Conservation (phyloP, 768 basidiomycete species). For the Auricularia sp. region DNA sequence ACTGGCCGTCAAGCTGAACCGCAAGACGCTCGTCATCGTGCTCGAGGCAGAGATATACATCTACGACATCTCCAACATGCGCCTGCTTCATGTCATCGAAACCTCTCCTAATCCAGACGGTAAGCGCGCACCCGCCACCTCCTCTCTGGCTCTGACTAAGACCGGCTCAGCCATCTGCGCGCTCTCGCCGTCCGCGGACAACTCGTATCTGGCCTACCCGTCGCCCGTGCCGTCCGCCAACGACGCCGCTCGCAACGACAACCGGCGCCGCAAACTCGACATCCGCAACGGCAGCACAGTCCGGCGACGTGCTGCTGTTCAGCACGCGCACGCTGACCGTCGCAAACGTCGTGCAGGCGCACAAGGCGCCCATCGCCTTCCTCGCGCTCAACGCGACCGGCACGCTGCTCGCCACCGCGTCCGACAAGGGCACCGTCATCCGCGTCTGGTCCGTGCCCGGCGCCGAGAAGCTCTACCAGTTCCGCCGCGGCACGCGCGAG, state of each 20-base stretch:
- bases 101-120: constrained; percentile 94
- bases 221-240: constrained; percentile 82
- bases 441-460: constrained; percentile 87
- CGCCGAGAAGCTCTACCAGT: constrained; percentile 92
- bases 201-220: constrained; percentile 92
- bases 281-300: constrained; percentile 31
- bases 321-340: constrained; percentile 86
- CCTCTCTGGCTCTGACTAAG: neutral
- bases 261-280: constrained; percentile 31
- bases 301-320: constrained; percentile 90
- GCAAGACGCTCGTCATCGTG: constrained; percentile 92
- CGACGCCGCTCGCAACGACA: constrained; percentile 43
- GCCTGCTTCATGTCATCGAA: constrained; percentile 92
- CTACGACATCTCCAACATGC: constrained; percentile 98
- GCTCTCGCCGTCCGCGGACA: constrained; percentile 86
- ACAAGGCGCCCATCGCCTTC: constrained; percentile 86
- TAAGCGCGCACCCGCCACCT: constrained; percentile 26
- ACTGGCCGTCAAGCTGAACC: constrained; percentile 94
- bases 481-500: constrained; percentile 81
- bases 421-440: constrained; percentile 94
- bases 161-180: constrained; percentile 72
- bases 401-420: constrained; percentile 84
- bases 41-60: constrained; percentile 98
- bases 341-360: constrained; percentile 93
- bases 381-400: constrained; percentile 80